Evolutionary conservation across 345 rosid genomes (phyloP), one percentile per base, ranked within the genome.

Genomic region (Murraya paniculata): DNA sequence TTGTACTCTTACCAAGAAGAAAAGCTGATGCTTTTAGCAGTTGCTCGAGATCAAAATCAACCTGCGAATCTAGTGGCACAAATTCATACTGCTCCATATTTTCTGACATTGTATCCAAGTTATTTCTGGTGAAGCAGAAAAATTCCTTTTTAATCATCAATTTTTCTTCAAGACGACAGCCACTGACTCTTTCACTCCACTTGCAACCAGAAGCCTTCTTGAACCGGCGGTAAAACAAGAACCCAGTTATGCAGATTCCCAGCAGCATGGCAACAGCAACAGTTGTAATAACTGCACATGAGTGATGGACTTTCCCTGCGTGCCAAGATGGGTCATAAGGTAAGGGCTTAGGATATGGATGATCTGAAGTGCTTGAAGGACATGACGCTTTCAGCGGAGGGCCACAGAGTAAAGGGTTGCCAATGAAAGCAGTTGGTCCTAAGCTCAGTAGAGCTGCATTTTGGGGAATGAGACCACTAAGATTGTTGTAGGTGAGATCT

Each of bases 21-120:
- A 91, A 95, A 57, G 99, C 99, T 1, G 98, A 91, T 39, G 99
- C 99, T 81, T 85, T 92, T 9, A 95, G 89, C 64, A 95, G 92
- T 79, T 91, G 89, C 36, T 95, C 99, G 0, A 95, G 91, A 81
- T 93, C 82, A 62, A 95, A 92, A 64, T 85, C 81, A 60, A 92
- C 84, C 64, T 89, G 83, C 0, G 83, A 48, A 28, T 93, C 98
- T 79, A 93, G 81, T 21, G 90, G 84, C 56, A 91, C 94, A 55
- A 95, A 92, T 41, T 89, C 82, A 56, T 88, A 85, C 77, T 89
- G 95, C 61, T 87, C 89, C 81, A 84, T 83, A 39, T 78, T 83
- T 78, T 91, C 94, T 58, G 94, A 87, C 9, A 80, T 74, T 27
- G 86, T 78, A 39, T 85, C 91, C 0, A 77, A 79, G 14, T 81